Base-by-base conservation (phyloP, 2,329 filamentous ascomycete species). In the Sphaerulina vaccinii region DNA sequence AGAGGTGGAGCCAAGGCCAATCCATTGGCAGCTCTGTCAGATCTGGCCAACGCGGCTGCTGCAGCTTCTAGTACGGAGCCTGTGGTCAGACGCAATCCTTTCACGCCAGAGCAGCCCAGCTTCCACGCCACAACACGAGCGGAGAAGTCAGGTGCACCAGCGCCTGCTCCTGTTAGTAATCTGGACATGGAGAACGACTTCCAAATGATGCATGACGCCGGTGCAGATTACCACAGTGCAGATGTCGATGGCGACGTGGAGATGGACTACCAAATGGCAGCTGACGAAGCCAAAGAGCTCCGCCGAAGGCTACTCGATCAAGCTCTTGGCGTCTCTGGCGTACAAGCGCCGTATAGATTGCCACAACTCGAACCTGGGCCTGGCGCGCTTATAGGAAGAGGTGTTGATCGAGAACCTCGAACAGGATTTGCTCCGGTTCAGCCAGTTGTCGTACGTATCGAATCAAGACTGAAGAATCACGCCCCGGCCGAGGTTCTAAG, bases 1-100 rank as follows among this genome's bases (percentile, higher is more conserved):
- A 77, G 76, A 48, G 77, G 76, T 49, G 67, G 63, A 21, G 63
- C 65, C 68, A 74, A 56, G 63, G 73, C 60, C 71, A 80, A 66
- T 71, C 78, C 56, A 73, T 76, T 69, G 11, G 65, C 67, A 24
- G 75, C 79, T 5, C 72, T 85, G 35, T 77, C 76, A 10, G 79
- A 83, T 54, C 72, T 83, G 16, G 78, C 80, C 0, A 76, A 69
- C 10, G 68, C 72, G 2, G 70, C 70, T 35, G 66, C 65, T 11
- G 57, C 61, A 27, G 57, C 55, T 15, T 63, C 71, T 58, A 54
- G 66, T 60, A 59, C 65, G 35, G 58, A 62, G 16, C 33, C 40
- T 23, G 47, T 51, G 23, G 64, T 56, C 18, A 51, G 63, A 52
- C 54, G 61, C 15, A 64, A 75, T 41, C 73, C 73, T 6, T 76